Evolutionary conservation across 208 protist genomes (phyloP), one percentile per base, ranked within the genome.

Genomic region (Porcisia hertigi): DNA sequence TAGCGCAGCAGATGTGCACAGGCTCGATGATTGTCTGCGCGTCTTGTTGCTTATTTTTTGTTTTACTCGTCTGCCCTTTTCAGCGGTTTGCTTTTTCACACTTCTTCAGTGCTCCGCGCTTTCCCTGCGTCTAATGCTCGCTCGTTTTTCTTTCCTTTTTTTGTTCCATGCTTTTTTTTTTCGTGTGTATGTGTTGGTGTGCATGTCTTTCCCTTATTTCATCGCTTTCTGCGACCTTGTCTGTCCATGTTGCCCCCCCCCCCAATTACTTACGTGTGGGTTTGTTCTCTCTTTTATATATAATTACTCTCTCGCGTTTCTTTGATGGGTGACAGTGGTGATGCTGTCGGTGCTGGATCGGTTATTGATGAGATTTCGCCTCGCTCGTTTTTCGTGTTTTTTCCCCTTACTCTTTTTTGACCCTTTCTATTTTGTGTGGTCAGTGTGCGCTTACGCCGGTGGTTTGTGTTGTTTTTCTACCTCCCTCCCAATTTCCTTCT

Each of bases 181-280:
- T 66, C 43, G 11, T 62, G 25, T 11, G 57, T 62, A 36, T 34
- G 57, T 39, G 59, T 43, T 23, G 12, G 0, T 23, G 16, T 45
- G 59, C 39, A 18, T 23, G 59, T 64, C 11, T 64, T 18, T 3
- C 59, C 16, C 59, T 18, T 11, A 64, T 64, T 11, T 6, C 16
- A 64, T 64, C 18, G 18, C 18, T 14, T 6, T 11, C 62, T 34
- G 0, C 25, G 18, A 12, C 11, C 43, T 41, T 66, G 18, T 45
- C 62, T 47, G 8, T 8, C 16, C 20, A 30, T 34, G 36, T 16
- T 66, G 12, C 11, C 23, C 70, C 8, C 43, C 18, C n/a, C 41
- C n/a, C 1, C 45, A 58, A 0, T 73, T 59, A 67, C 3, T 72
- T 52, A 73, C 30, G 64, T 69, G 59, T 76, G 58, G 53, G 39